phyloP scores from a whole-genome alignment of 441 rosid species.

The Populus hybrid region DNA sequence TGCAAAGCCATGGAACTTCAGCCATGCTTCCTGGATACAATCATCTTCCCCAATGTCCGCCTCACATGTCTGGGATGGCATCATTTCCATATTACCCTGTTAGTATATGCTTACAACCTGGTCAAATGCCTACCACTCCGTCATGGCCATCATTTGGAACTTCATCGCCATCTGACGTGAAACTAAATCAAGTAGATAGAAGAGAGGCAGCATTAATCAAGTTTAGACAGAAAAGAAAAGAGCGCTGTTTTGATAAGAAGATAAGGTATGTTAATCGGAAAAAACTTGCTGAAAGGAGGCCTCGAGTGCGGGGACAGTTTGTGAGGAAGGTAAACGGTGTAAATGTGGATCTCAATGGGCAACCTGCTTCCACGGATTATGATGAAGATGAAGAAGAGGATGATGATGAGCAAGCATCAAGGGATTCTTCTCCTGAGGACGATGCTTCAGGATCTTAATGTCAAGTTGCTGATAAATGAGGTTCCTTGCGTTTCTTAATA shows the following conservation, averaged over 20 bases:
- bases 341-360: conserved; percentile 79
- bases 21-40: conserved; percentile 59
- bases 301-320: conserved; percentile 96
- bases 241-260: conserved; percentile 94
- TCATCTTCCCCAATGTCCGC: conserved; percentile 58
- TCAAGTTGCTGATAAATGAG: conserved; percentile 10
- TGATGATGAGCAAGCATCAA: conserved; percentile 58
- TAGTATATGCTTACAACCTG: conserved; percentile 59
- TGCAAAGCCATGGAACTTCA: conserved; percentile 40
- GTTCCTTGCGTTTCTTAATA: not conserved
- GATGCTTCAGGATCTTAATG: conserved; percentile 41
- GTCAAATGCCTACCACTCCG: conserved; percentile 50
- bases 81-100: conserved; percentile 72
- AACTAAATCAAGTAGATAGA: conserved; percentile 60
- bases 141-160: conserved; percentile 67
- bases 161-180: conserved; percentile 47
- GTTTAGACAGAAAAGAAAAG: conserved; percentile 90
- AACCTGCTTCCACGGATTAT: conserved; percentile 57
- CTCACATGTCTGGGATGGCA: conserved; percentile 55
- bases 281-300: conserved; percentile 93
- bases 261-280: conserved; percentile 88
- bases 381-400: conserved; percentile 75
- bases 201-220: conserved; percentile 89
- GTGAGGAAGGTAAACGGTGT: conserved; percentile 83
- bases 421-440: conserved; percentile 65